Evolutionary conservation across 768 basidiomycete species (phyloP).

Genomic region (Coprinopsis sp.): DNA sequence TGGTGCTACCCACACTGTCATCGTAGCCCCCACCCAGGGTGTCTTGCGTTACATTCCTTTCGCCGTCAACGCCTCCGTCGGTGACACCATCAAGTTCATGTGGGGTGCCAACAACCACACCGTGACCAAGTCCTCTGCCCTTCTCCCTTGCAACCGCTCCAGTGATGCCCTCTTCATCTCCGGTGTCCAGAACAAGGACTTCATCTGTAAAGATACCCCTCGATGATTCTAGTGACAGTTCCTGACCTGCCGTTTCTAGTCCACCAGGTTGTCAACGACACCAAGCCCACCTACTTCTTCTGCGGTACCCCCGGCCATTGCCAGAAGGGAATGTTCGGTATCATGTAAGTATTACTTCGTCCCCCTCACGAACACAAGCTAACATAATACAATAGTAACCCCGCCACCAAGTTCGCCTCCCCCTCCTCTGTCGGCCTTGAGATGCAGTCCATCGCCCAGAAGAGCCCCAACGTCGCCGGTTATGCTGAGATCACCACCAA

Average conservation of each 20-base stretch:
- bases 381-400: constrained; percentile 39
- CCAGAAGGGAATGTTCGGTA: constrained; percentile 81
- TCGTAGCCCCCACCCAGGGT: constrained; percentile 74
- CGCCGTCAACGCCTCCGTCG: constrained; percentile 68
- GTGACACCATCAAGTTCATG: constrained; percentile 71
- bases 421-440: constrained; percentile 47
- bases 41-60: constrained; percentile 74
- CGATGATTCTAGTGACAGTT: not conserved
- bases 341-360: constrained; percentile 41
- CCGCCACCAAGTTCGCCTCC: constrained; percentile 43
- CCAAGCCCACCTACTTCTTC: constrained; percentile 70
- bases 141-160: constrained; percentile 72
- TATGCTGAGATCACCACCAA: constrained; percentile 49
- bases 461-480: constrained; percentile 54
- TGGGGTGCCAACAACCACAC: constrained; percentile 81
- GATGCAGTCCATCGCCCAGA: constrained; percentile 45
- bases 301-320: constrained; percentile 71
- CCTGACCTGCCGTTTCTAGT: constrained; percentile 33
- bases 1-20: constrained; percentile 67
- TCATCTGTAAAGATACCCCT: constrained; percentile 47
- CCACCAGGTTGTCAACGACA: constrained; percentile 68
- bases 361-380: constrained; percentile 4
- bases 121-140: constrained; percentile 70
- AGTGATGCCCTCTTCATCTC: constrained; percentile 52
- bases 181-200: constrained; percentile 58